phyloP scores from a whole-genome alignment of 371 early-diverging fungal species.

The Apophysomyces ossiformis region DNA sequence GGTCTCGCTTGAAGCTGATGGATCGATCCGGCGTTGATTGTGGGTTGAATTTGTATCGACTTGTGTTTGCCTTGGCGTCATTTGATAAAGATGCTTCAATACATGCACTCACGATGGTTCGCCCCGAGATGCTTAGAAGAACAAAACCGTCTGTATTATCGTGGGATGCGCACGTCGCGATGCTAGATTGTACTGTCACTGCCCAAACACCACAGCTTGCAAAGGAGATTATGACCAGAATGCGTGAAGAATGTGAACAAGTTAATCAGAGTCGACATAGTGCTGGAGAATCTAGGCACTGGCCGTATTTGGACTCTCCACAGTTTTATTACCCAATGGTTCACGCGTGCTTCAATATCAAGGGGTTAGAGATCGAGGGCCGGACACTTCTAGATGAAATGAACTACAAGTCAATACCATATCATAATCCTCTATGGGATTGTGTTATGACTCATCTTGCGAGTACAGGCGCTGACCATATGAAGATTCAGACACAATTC shows the following conservation, averaged over 20 bases:
- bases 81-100: slow-evolving; percentile 37
- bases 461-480: not conserved
- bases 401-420: slow-evolving; percentile 16
- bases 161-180: slow-evolving; percentile 34
- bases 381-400: slow-evolving; percentile 21
- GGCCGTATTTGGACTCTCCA: slow-evolving; percentile 11
- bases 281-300: not conserved
- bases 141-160: slow-evolving; percentile 13
- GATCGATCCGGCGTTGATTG: slow-evolving; percentile 41
- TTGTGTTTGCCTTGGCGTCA: slow-evolving; percentile 41
- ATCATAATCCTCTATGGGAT: slow-evolving; percentile 22
- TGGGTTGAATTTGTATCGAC: slow-evolving; percentile 40
- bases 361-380: slow-evolving; percentile 13
- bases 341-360: slow-evolving; percentile 15
- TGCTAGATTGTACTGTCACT: slow-evolving; percentile 49
- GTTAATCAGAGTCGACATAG: slow-evolving; percentile 1
- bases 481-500: slow-evolving; percentile 35
- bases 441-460: slow-evolving; percentile 21
- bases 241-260: slow-evolving; percentile 13
- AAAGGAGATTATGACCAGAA: slow-evolving; percentile 25
- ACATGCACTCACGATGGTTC: slow-evolving; percentile 41
- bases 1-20: slow-evolving; percentile 45
- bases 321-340: slow-evolving; percentile 32
- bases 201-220: slow-evolving; percentile 31
- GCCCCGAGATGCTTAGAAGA: slow-evolving; percentile 39